Conservation (phyloP, 1,284 basidiomycete species). For the Ceratobasidium sp. region DNA sequence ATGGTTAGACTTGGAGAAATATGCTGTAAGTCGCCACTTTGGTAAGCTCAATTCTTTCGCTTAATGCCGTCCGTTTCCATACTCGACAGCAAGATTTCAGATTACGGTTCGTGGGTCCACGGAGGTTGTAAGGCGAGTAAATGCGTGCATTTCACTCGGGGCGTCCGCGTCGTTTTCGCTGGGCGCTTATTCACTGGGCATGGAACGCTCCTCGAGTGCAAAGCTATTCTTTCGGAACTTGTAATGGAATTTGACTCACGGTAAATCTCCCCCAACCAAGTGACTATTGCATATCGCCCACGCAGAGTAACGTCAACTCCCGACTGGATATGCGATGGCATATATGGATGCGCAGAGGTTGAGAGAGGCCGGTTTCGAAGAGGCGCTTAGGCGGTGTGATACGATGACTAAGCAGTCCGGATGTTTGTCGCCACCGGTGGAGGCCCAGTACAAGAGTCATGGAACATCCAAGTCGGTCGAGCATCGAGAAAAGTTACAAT, state of each 20-base stretch:
- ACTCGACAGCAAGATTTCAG: not conserved
- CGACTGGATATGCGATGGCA: not conserved
- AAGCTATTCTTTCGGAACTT: not conserved
- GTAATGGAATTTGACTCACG: not conserved
- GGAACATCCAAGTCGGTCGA: not conserved
- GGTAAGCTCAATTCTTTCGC: not conserved
- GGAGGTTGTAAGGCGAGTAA: not conserved
- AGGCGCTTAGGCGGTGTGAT: slow-evolving; percentile 17
- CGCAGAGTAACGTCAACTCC: not conserved
- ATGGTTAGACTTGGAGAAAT: no score
- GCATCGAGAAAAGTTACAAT: not conserved
- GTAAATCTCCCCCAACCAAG: not conserved
- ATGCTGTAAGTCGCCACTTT: no score
- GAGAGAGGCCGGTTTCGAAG: not conserved
- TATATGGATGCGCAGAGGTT: not conserved
- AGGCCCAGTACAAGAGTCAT: not conserved
- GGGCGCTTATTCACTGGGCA: not conserved
- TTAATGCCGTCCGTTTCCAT: not conserved
- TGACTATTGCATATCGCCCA: not conserved
- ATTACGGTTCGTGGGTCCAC: not conserved
- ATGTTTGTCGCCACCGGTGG: slow-evolving; percentile 6
- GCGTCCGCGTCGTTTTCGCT: not conserved
- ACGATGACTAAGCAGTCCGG: not conserved
- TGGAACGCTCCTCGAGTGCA: not conserved
- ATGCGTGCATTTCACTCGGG: not conserved